Conservation (phyloP, 805 yeast genomes). For the Isabelozyma pseudorhagii region DNA sequence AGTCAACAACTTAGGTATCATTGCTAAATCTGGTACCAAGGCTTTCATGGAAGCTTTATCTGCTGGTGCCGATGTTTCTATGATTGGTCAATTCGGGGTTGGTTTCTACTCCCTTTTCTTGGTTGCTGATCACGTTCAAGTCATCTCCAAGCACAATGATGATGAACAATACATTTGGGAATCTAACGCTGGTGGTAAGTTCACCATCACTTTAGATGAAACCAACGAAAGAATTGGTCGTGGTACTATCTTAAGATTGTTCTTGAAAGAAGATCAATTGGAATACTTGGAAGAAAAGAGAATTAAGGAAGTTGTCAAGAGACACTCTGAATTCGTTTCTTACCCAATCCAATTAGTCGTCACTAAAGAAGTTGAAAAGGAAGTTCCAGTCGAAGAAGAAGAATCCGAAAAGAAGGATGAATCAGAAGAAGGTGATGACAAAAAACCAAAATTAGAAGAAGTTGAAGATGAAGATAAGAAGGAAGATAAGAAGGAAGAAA, state of each 20-base stretch:
- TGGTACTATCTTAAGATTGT: conserved; percentile 93
- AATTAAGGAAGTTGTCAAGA: conserved; percentile 98
- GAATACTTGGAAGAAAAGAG: conserved; percentile 99
- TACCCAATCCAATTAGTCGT: conserved; percentile 98
- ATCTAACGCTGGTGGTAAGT: conserved; percentile 99
- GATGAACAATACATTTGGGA: conserved; percentile 99
- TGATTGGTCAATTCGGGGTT: conserved; percentile 99
- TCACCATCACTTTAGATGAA: conserved; percentile 91
- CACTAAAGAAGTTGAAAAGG: conserved; percentile 98
- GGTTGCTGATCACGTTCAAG: conserved; percentile 99
- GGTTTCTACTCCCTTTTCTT: conserved; percentile 99
- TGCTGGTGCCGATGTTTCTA: conserved; percentile 99
- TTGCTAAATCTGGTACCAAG: conserved; percentile 99
- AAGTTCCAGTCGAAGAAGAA: conserved; percentile 80
- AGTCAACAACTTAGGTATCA: conserved; percentile 98
- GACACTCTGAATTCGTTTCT: conserved; percentile 98
- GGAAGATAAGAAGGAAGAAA: conserved; percentile 64
- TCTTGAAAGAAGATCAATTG: conserved; percentile 97
- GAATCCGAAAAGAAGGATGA: conserved; percentile 30
- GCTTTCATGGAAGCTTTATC: conserved; percentile 99
- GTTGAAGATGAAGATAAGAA: conserved; percentile 69
- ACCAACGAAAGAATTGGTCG: conserved; percentile 82
- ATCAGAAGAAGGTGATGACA: conserved; percentile 44
- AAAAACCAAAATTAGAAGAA: conserved; percentile 74
- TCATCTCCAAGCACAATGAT: conserved; percentile 96